A percentile compares a stretch with the other conserved stretches of the same genome.
phyloP scores from a whole-genome alignment of 108 stramenopile species.

The Aurantiochytrium sp. region DNA sequence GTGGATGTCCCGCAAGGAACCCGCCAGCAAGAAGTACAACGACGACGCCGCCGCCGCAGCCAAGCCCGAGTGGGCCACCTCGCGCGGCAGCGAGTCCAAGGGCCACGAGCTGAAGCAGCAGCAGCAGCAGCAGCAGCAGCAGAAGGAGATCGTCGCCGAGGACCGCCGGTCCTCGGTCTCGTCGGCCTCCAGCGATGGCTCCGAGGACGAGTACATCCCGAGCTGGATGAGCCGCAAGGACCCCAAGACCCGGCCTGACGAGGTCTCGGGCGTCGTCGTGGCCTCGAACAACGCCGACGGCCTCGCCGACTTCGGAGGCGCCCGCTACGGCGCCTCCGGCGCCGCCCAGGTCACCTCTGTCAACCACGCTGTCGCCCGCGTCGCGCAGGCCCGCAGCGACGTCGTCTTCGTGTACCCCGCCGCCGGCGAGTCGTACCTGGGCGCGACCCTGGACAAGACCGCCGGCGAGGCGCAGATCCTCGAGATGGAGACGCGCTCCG shows the following conservation, averaged over 20 bases:
- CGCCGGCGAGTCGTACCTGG: not conserved
- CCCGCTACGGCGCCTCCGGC: not conserved
- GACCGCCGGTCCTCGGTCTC: not conserved
- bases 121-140: not conserved
- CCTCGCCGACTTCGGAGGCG: not conserved
- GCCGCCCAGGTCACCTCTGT: not conserved
- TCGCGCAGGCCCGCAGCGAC: not conserved
- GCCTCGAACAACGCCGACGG: not conserved
- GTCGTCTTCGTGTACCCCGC: not conserved
- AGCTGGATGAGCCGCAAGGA: slow-evolving; percentile 30
- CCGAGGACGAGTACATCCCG: not conserved
- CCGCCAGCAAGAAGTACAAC: too few species aligned
- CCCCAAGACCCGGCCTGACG: not conserved
- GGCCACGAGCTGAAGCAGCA: not conserved
- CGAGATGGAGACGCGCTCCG: slow-evolving; percentile 17
- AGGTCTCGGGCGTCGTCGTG: not conserved
- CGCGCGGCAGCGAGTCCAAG: too few species aligned
- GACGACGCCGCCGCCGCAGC: not conserved
- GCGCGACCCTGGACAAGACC: not conserved
- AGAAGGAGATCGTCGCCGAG: not conserved
- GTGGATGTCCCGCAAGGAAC: not conserved
- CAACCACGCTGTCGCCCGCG: not conserved
- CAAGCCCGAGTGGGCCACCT: too few species aligned
- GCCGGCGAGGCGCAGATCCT: not conserved
- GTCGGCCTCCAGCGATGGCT: not conserved